A percentile compares a stretch with the other conserved stretches of the same genome.
These are phyloP conservation scores for Blastomyces emzantsi DNA, from an alignment of 2,329 filamentous ascomycete species.

Conservation along the genomic window DNA sequence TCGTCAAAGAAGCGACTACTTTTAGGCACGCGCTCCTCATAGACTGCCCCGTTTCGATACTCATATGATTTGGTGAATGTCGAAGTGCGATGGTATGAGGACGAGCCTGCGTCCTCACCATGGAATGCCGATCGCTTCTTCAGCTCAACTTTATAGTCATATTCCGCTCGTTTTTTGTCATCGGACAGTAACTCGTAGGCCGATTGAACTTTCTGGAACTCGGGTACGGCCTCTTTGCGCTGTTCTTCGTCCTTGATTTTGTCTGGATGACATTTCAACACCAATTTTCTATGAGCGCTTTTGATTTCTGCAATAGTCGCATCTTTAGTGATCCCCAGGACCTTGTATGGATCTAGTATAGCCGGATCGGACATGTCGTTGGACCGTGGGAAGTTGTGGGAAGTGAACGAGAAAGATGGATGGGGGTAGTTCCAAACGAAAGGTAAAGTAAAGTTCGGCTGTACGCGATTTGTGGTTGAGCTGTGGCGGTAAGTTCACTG, in stretches of 20 bases:
- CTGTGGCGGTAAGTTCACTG: background rate
- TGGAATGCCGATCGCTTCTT: conserved; percentile 48
- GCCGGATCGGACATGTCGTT: conserved; percentile 1
- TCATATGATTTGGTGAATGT: conserved; percentile 26
- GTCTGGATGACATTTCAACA: conserved; percentile 83
- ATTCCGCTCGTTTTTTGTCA: conserved; percentile 60
- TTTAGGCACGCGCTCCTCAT: conserved; percentile 37
- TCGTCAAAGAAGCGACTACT: conserved; percentile 31
- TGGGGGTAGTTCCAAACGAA: background rate
- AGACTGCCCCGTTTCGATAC: conserved; percentile 35
- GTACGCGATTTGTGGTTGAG: background rate
- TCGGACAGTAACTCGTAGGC: conserved; percentile 87
- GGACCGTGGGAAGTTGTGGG: conserved; percentile 28
- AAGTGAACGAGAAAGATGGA: background rate
- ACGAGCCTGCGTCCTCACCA: conserved; percentile 23
- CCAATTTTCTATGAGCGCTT: conserved; percentile 72
- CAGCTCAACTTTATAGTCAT: conserved; percentile 66
- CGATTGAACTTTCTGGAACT: conserved; percentile 87
- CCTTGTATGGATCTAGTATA: conserved; percentile 61
- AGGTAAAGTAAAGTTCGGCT: background rate
- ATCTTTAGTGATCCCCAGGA: conserved; percentile 63
- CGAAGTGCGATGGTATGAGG: conserved; percentile 19
- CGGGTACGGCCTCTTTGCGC: conserved; percentile 69
- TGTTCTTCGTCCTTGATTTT: conserved; percentile 71
- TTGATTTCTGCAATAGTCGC: conserved; percentile 65